These are phyloP conservation scores for Colletotrichum godetiae DNA, from an alignment of 2,329 filamentous ascomycete species.

Conservation along the genomic window DNA sequence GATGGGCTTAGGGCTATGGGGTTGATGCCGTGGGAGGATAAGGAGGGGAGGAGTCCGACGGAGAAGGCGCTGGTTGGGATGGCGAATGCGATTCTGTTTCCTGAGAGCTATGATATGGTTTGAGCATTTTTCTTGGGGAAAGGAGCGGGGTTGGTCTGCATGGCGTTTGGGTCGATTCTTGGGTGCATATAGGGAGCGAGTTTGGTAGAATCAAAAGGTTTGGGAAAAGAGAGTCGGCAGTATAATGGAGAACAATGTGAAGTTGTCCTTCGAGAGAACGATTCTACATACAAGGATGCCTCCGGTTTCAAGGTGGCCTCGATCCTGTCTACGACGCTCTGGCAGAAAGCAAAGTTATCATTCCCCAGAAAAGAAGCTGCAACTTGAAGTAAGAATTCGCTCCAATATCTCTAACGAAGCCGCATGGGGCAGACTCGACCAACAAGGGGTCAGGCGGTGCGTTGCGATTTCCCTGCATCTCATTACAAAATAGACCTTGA, in stretches of 20 bases:
- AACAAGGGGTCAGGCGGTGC: too few species aligned
- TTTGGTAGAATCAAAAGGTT: not conserved
- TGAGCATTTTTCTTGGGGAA: not conserved
- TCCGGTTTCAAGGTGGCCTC: not conserved
- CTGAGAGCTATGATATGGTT: slow-evolving; percentile 48
- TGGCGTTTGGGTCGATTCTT: slow-evolving; percentile 12
- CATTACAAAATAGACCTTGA: too few species aligned
- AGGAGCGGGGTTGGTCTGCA: not conserved
- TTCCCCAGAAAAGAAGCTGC: too few species aligned
- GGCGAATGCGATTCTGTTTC: slow-evolving; percentile 55
- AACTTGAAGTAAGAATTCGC: too few species aligned
- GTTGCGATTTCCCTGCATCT: too few species aligned
- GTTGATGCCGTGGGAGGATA: slow-evolving; percentile 53
- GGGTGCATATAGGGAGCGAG: not conserved
- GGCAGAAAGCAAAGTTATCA: not conserved
- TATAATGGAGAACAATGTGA: not conserved
- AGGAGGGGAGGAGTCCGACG: slow-evolving; percentile 44
- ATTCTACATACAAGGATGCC: not conserved
- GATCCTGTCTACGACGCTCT: not conserved
- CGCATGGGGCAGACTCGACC: too few species aligned
- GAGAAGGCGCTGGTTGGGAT: slow-evolving; percentile 49
- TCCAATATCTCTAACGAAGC: too few species aligned
- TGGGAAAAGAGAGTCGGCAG: not conserved
- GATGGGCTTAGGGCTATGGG: slow-evolving; percentile 55
- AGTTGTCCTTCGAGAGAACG: not conserved